Evolutionary conservation across 2,329 filamentous ascomycete genomes (phyloP).

Genomic region (Aspergillus awamori): DNA sequence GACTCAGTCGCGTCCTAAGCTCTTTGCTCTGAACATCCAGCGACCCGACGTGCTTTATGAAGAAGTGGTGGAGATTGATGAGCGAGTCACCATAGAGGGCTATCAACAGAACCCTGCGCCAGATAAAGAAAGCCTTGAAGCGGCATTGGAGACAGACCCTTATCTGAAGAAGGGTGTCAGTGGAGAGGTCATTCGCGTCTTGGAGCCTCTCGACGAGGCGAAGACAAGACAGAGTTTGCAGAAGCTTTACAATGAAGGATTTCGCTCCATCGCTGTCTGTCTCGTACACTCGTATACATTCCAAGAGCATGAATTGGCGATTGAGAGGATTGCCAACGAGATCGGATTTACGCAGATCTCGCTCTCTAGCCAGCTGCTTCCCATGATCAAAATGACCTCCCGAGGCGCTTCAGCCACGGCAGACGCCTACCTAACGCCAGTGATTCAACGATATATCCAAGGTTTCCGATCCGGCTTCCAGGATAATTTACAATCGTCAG

Average conservation of each 20-base stretch:
- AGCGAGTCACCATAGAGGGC: conserved; percentile 67
- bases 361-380: conserved; percentile 74
- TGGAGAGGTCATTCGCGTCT: conserved; percentile 66
- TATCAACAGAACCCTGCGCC: conserved; percentile 57
- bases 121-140: conserved; percentile 72
- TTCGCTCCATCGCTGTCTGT: not conserved
- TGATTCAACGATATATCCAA: conserved; percentile 72
- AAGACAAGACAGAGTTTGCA: not conserved
- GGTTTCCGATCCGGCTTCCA: conserved; percentile 51
- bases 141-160: conserved; percentile 52
- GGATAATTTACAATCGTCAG: conserved; percentile 65
- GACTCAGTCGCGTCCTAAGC: conserved; percentile 84
- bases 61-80: conserved; percentile 80
- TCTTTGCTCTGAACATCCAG: conserved; percentile 83
- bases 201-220: not conserved
- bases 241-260: not conserved
- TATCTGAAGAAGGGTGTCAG: conserved; percentile 23
- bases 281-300: conserved; percentile 58
- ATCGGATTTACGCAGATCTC: conserved; percentile 81
- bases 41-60: conserved; percentile 83
- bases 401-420: conserved; percentile 75
- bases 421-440: conserved; percentile 77
- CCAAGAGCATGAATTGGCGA: conserved; percentile 76
- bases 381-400: conserved; percentile 82
- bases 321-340: conserved; percentile 74